phyloP scores from a whole-genome alignment of 1,284 basidiomycete species.

The Microbotryum silenes-acaulis region DNA sequence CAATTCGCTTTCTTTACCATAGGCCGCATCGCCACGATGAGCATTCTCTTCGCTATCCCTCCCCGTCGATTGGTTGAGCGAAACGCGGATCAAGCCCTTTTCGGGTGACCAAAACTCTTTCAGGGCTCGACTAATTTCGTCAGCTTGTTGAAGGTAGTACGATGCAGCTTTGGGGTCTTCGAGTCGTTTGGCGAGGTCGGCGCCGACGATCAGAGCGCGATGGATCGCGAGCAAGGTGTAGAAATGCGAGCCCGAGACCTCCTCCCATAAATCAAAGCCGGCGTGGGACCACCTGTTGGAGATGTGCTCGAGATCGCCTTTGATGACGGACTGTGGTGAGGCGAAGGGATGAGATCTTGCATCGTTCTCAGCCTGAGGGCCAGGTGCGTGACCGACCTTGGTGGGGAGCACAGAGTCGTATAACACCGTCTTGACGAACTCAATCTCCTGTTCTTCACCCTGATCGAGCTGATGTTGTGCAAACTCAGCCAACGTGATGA shows the following conservation, averaged over 20 bases:
- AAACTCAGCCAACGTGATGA: constrained; percentile 43
- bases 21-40: constrained; percentile 6
- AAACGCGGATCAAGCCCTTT: constrained; percentile 36
- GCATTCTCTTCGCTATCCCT: constrained; percentile 7
- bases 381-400: neutral
- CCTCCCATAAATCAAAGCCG: constrained; percentile 43
- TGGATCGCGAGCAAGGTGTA: constrained; percentile 43
- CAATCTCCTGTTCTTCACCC: constrained; percentile 35
- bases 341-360: too few relatives aligned
- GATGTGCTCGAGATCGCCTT: constrained; percentile 48
- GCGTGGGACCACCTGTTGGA: constrained; percentile 39
- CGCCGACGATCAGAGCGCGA: constrained; percentile 43
- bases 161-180: constrained; percentile 39
- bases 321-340: constrained; percentile 39
- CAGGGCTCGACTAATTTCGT: constrained; percentile 34
- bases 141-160: constrained; percentile 39
- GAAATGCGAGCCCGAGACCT: constrained; percentile 44
- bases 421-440: constrained; percentile 40
- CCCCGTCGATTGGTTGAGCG: constrained; percentile 22
- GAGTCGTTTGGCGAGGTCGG: constrained; percentile 39
- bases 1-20: constrained; percentile 34
- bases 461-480: constrained; percentile 43
- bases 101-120: constrained; percentile 39
- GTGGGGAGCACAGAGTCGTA: constrained; percentile 38
- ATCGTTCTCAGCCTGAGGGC: constrained; percentile 15